These are phyloP conservation scores for Gentiana dahurica DNA, from an alignment of 257 asterid species.

Conservation along the genomic window DNA sequence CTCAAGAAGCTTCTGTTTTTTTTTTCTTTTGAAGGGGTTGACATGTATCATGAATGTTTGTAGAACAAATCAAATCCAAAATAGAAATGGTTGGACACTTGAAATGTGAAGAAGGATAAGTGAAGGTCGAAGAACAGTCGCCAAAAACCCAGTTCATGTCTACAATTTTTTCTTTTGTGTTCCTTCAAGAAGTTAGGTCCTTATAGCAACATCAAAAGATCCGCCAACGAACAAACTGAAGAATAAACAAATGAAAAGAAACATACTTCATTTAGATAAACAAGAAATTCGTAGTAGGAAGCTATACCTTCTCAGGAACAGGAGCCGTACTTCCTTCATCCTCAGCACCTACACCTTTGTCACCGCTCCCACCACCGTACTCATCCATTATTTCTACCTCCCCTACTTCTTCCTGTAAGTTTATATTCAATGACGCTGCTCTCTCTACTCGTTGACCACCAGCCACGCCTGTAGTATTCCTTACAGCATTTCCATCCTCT, in stretches of 20 bases:
- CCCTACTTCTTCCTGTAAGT: conserved; percentile 23
- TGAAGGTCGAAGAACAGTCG: no score
- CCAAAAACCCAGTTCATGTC: no score
- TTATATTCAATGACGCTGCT: conserved; percentile 9
- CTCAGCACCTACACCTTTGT: conserved; percentile 50
- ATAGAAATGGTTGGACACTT: no score
- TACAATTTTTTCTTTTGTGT: no score
- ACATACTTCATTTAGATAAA: not conserved
- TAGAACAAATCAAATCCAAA: no score
- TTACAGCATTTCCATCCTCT: conserved; percentile 21
- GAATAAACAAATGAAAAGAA: not conserved
- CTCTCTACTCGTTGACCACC: conserved; percentile 15
- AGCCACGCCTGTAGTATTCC: conserved; percentile 7
- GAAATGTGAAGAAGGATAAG: no score
- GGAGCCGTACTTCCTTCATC: conserved; percentile 79
- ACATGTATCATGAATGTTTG: no score
- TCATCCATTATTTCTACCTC: conserved; percentile 29
- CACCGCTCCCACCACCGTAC: conserved; percentile 42
- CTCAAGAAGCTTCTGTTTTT: no score
- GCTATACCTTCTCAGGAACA: conserved; percentile 65
- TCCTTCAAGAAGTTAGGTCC: no score
- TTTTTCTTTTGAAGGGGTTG: no score
- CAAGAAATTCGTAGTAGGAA: not conserved
- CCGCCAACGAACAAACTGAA: not conserved
- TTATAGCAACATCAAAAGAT: not conserved